Evolutionary conservation across 495 filamentous ascomycete species (phyloP).

Genomic region (Neurospora africana): DNA sequence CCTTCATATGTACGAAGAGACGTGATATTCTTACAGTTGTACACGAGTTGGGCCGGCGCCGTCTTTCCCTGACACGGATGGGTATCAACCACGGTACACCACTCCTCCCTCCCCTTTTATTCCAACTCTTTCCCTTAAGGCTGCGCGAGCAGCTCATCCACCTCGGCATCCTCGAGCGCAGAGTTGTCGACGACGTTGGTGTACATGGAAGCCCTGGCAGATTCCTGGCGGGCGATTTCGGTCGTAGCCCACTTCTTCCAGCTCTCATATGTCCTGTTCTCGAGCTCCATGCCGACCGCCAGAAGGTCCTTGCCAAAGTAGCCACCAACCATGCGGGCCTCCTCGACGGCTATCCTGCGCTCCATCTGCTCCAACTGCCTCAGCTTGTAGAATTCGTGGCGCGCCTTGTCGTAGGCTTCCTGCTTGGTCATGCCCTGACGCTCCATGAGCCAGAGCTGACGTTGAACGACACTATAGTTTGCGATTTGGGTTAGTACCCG

Average conservation of each 20-base stretch:
- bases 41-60: not conserved
- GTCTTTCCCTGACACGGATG: not conserved
- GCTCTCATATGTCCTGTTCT: slow-evolving; percentile 61
- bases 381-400: slow-evolving; percentile 81
- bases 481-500: not conserved
- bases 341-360: slow-evolving; percentile 74
- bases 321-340: slow-evolving; percentile 75
- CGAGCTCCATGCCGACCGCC: slow-evolving; percentile 71
- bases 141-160: slow-evolving; percentile 3
- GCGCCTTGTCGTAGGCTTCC: slow-evolving; percentile 75
- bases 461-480: slow-evolving; percentile 71
- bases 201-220: slow-evolving; percentile 39
- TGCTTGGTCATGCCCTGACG: slow-evolving; percentile 49
- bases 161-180: slow-evolving; percentile 3
- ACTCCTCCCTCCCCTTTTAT: not conserved
- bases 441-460: slow-evolving; percentile 75
- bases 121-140: not conserved
- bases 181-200: slow-evolving; percentile 10
- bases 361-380: slow-evolving; percentile 76
- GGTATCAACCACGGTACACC: not conserved
- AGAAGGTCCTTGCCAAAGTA: slow-evolving; percentile 67
- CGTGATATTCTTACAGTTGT: slow-evolving; percentile 1
- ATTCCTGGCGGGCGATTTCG: slow-evolving; percentile 30
- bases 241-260: slow-evolving; percentile 75
- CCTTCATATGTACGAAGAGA: not conserved